Percentiles rank a stretch among this genome's conserved stretches.
Conservation (phyloP, 164 flowering plant genomes). For the Malania oleifera region DNA sequence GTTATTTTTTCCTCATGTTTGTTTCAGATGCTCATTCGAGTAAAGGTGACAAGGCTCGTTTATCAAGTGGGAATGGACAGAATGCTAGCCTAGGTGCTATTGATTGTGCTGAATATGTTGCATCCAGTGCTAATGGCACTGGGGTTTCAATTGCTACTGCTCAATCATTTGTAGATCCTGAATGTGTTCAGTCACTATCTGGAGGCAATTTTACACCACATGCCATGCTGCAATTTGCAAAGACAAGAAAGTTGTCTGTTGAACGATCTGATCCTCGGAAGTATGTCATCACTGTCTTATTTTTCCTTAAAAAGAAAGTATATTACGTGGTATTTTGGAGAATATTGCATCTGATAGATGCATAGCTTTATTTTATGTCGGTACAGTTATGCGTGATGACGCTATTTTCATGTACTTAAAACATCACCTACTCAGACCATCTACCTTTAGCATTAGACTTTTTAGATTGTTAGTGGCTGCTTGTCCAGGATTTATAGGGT, state of each 20-base stretch:
- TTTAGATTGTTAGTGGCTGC: no score
- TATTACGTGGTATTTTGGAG: no score
- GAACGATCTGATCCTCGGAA: constrained; percentile 80
- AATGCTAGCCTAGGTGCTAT: constrained; percentile 22
- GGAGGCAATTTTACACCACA: constrained; percentile 52
- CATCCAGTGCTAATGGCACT: constrained; percentile 41
- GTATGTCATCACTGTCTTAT: no score
- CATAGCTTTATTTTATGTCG: no score
- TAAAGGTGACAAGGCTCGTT: constrained; percentile 31
- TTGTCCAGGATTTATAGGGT: no score
- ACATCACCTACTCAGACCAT: no score
- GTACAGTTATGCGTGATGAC: no score
- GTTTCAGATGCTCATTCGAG: constrained; percentile 28
- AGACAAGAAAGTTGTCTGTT: constrained; percentile 60
- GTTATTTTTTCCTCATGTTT: constrained; percentile 6
- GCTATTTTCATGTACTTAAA: no score
- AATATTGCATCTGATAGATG: no score
- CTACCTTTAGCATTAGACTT: no score
- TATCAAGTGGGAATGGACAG: constrained; percentile 28
- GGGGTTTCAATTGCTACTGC: constrained; percentile 52
- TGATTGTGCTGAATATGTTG: constrained; percentile 42
- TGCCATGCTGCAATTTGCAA: constrained; percentile 63
- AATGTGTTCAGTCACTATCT: constrained; percentile 45
- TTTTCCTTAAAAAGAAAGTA: no score
- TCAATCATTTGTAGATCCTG: constrained; percentile 56